Evolutionary conservation across 176 grass and related monocot genomes (phyloP), one percentile per base, ranked within the genome.

Genomic region (Eleusine coracana): DNA sequence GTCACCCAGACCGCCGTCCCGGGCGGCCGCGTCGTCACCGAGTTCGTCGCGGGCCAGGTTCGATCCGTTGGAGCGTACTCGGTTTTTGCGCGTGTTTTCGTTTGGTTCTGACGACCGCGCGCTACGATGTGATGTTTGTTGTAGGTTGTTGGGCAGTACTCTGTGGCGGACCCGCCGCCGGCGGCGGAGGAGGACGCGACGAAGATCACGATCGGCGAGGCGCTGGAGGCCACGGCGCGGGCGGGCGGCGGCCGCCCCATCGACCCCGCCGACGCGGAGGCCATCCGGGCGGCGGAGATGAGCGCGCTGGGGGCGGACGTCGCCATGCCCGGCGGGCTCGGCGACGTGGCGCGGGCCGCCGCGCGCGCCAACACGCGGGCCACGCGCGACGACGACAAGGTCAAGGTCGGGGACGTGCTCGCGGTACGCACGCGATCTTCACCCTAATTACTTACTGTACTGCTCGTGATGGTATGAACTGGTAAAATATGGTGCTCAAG

Each of bases 151-250:
- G 90, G 80, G 18, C 84, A 84, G 76, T 87, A 84, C 71, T 74
- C 82, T 54, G 77, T 79, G 1, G 75, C 74, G 1, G 84, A 91
- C 80, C 86, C 62, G 80, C 45, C 17, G 20, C 80, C 61, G 75
- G 6, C n/a, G 4, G 42, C 15, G 27, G 42, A 80, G 38, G 64
- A 37, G 73, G 83, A 71, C 20, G 59, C 44, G 51, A 67, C 59
- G 56, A 94, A 94, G 68, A 83, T 97, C n/a, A 87, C 94, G 3
- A 86, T 94, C 59, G 94, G 87, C 27, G 91, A 93, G 56, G 89
- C 94, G 2, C 83, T 92, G 48, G 87, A 97, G 79, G 89, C 89
- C 0, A 46, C 89, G 9, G 83, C 60, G 0, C 34, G 79, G 31
- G 85, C 91, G 8, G 76, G 82, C 0, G 85, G 85, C 2, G 55